Evolutionary conservation across 2,329 filamentous ascomycete genomes (phyloP), one percentile per base, ranked within the genome.

Genomic region (Fusarium abutilonis): DNA sequence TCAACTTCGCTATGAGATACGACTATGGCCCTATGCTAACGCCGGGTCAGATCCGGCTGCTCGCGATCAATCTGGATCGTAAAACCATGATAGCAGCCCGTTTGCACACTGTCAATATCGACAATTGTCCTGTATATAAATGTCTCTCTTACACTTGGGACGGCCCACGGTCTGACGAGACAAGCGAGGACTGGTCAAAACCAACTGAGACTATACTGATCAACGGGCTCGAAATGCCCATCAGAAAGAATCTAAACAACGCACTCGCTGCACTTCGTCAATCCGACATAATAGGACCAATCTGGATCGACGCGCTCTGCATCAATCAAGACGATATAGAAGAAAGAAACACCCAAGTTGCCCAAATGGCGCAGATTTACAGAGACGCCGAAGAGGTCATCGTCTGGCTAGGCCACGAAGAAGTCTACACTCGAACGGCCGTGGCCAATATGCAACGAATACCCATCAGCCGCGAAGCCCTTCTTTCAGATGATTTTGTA

Each of bases 81-180:
- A 11, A 29, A 10, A 21, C 11, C n/a, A 26, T 1, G 1, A 13
- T 36, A n/a, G 4, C 41, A 43, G 35, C 17, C 10, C 23, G 9
- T 1, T 14, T 52, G 10, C 13, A 28, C 10, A 23, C 29, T 13
- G 9, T 21, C 2, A 38, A 47, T 3, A 41, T 52, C 2, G 17
- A 31, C 10, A 31, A 31, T 2, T 36, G 28, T 7, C 31, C 32
- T 29, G 11, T 32, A 3, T 52, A 52, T 31, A 38, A 36, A 52
- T 52, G 41, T n/a, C 32, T 52, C 9, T 47, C 48, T 8, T 46
- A 47, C 14, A 52, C 41, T 21, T 46, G 48, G 48, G 29, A 41
- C 14, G 41, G 45, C 4, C 48, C 41, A 2, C 23, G 32, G 2
- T 41, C 40, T 6, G 23, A 52, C 4, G 41, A 6, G 14, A 17